A percentile compares a stretch with the other conserved stretches of the same genome.
Evolutionary conservation across 2,329 filamentous ascomycete genomes (phyloP).

Genomic region (Verticillium longisporum): DNA sequence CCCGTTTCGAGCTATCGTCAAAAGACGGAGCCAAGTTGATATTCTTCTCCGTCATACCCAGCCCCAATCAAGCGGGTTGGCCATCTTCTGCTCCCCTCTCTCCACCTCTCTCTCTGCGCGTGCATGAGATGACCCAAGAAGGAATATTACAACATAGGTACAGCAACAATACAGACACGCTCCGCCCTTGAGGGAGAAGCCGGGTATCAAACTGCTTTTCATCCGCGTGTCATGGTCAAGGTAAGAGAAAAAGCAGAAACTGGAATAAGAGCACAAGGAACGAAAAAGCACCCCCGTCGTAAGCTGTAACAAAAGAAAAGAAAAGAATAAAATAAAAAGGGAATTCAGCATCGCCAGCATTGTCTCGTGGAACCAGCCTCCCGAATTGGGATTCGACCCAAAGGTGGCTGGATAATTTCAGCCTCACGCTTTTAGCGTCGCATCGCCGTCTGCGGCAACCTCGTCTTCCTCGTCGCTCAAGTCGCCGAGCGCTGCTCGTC

Average conservation of each 20-base stretch:
- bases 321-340: neutral
- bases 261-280: neutral
- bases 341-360: neutral
- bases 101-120: neutral
- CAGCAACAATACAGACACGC: neutral
- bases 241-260: neutral
- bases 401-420: neutral
- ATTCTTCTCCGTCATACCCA: neutral
- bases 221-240: neutral
- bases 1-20: neutral
- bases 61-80: neutral
- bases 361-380: neutral
- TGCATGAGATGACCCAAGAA: neutral
- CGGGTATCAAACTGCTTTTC: constrained; percentile 10
- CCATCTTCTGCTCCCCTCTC: neutral
- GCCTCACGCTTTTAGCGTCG: constrained; percentile 23
- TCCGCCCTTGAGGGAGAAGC: neutral
- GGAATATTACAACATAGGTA: neutral
- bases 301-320: neutral
- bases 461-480: constrained; percentile 32
- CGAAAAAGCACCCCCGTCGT: too few relatives aligned
- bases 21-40: too few relatives aligned
- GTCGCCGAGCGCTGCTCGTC: constrained; percentile 41
- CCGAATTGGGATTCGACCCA: neutral
- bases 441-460: constrained; percentile 25